Conservation (phyloP, 179 eudicot species). For the Sideroxylon spinosum region DNA sequence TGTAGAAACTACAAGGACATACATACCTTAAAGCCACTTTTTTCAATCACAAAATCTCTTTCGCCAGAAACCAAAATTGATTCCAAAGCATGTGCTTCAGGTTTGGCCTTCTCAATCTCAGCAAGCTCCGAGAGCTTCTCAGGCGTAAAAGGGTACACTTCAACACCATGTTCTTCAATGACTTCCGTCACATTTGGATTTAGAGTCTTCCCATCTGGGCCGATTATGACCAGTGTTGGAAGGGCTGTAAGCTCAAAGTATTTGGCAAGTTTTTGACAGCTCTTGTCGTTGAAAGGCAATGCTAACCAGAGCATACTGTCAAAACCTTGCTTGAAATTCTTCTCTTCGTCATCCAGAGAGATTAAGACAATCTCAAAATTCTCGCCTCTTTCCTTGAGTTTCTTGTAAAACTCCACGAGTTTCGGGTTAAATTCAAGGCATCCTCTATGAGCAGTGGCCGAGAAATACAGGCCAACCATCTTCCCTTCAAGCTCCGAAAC, state of each 20-base stretch:
- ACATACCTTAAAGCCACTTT: constrained; percentile 54
- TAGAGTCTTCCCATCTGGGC: constrained; percentile 73
- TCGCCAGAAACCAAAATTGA: constrained; percentile 64
- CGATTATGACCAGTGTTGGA: constrained; percentile 59
- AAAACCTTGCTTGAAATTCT: constrained; percentile 37
- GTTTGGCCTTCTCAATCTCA: constrained; percentile 47
- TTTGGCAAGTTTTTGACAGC: constrained; percentile 47
- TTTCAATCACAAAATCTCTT: constrained; percentile 53
- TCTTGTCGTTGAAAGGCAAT: constrained; percentile 62
- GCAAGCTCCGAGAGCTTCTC: constrained; percentile 64
- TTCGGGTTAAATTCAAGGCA: constrained; percentile 42
- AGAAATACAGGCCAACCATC: constrained; percentile 59
- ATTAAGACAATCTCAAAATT: constrained; percentile 60
- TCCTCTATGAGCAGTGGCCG: constrained; percentile 29
- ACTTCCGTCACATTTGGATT: constrained; percentile 48
- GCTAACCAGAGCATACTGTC: constrained; percentile 52
- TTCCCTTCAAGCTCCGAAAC: constrained; percentile 73
- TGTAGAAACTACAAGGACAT: background rate
- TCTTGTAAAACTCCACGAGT: constrained; percentile 43
- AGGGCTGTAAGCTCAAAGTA: constrained; percentile 54
- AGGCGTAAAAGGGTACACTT: constrained; percentile 73
- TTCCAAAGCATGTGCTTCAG: constrained; percentile 38
- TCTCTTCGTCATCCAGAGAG: constrained; percentile 63
- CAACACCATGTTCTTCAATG: constrained; percentile 55
- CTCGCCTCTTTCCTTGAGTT: constrained; percentile 49